Base-by-base conservation (phyloP, 768 basidiomycete genomes). In the Tricholoma hemisulphureum region DNA sequence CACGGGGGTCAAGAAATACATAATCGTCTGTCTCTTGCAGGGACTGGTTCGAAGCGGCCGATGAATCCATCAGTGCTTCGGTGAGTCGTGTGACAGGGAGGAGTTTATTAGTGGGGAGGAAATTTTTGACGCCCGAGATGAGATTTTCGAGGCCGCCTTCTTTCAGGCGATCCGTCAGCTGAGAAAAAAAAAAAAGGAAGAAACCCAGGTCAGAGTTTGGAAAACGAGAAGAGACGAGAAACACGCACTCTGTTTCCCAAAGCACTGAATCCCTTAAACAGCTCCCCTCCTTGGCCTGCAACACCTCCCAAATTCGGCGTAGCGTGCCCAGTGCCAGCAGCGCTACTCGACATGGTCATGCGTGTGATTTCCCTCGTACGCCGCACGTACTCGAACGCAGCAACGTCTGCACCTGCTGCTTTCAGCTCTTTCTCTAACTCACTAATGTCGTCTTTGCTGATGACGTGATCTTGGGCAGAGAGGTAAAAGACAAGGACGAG, bases 21-120 rank as follows among this genome's bases (percentile, higher is more conserved):
- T 88, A 99, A 28, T 99, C 96, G 68, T 99, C 96, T 1, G 96
- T 98, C 71, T 97, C 95, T 66, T 93, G 89, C 31, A 99, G 73
- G 4, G 97, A 98, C 69, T 95, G 91, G 58, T 95, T 95, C 24
- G 93, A 91, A 2, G 94, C 97, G 2, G 90, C 82, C 0, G 95
- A 88, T 0, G 97, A 95, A 69, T 99, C 97, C 95, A 98, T 98
- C 26, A 99, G 79, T 20, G 97, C 96, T 67, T 98, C 97, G 1
- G 91, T 88, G 29, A 99, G 80, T 10, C 97, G 87, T 0, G 97
- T 98, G 46, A 96, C 86, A 10, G 93, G 89, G 50, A 97, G 82
- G 35, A 97, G 83, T 73, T 99, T 96, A 69, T 94, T 93, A 2
- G 93, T 89, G 1, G 97, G 97, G 16, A 99, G 75, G 79, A 99